Conservation (phyloP, 1,284 basidiomycete species). For the Cryptococcus deneoformans region DNA sequence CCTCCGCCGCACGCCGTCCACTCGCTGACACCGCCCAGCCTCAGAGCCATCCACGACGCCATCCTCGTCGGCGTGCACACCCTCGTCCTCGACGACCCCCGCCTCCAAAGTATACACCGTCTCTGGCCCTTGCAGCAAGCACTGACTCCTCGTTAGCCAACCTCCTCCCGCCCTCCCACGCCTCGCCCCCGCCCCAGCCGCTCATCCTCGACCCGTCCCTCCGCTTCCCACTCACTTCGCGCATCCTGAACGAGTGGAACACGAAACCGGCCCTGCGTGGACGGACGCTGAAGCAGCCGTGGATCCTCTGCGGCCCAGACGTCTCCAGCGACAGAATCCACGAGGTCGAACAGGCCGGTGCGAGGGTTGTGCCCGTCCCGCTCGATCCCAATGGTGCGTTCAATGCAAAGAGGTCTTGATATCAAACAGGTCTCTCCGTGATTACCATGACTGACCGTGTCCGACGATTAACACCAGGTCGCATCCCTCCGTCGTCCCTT, state of each 20-base stretch:
- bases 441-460: neutral
- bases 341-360: slow-evolving; percentile 45
- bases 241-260: slow-evolving; percentile 58
- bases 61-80: slow-evolving; percentile 92
- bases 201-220: slow-evolving; percentile 78
- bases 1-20: neutral
- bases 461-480: slow-evolving; percentile 37
- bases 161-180: slow-evolving; percentile 27
- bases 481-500: slow-evolving; percentile 56
- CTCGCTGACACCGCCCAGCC: slow-evolving; percentile 48
- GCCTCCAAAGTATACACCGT: slow-evolving; percentile 72
- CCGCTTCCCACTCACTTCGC: slow-evolving; percentile 64
- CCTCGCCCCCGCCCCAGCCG: slow-evolving; percentile 65
- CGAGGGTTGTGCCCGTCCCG: slow-evolving; percentile 41
- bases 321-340: slow-evolving; percentile 21
- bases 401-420: no score
- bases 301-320: slow-evolving; percentile 60
- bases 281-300: slow-evolving; percentile 66
- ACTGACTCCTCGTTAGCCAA: slow-evolving; percentile 22
- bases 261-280: slow-evolving; percentile 6
- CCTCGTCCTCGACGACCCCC: slow-evolving; percentile 85
- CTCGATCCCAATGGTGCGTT: slow-evolving; percentile 51
- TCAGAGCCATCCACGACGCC: slow-evolving; percentile 84
- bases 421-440: neutral
- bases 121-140: neutral